Conservation (phyloP, 2,329 filamentous ascomycete species). For the Colletotrichum truncatum region DNA sequence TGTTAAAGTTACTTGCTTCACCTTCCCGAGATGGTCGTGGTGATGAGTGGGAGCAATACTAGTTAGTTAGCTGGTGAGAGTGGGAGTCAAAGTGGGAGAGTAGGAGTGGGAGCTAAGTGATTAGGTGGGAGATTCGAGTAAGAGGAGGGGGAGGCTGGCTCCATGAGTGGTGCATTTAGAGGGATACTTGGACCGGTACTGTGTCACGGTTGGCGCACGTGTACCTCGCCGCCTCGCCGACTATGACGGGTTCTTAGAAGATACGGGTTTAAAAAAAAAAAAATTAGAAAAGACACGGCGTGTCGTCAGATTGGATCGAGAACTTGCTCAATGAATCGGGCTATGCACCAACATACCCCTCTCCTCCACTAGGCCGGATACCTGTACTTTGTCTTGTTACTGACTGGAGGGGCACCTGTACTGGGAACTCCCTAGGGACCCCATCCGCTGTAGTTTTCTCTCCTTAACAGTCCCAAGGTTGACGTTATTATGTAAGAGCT, state of each 20-base stretch:
- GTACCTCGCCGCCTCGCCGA: constrained; percentile 2
- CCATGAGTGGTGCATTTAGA: neutral
- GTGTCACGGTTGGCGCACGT: constrained; percentile 18
- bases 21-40: too few species aligned
- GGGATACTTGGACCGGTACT: constrained; percentile 10
- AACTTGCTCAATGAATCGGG: constrained; percentile 20
- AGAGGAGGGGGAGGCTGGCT: neutral
- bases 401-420: too few species aligned
- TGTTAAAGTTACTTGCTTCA: too few species aligned
- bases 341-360: neutral
- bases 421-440: constrained; percentile 7
- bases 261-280: too few species aligned
- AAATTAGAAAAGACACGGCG: too few species aligned
- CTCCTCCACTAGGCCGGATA: neutral
- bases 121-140: constrained; percentile 17
- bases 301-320: too few species aligned
- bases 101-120: neutral
- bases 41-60: neutral
- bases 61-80: neutral
- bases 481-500: constrained; percentile 30
- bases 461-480: constrained; percentile 6
- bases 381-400: too few species aligned
- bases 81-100: neutral
- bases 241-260: neutral
- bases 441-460: constrained; percentile 1